A percentile compares a stretch with the other conserved stretches of the same genome.
phyloP scores from a whole-genome alignment of 345 rosid genomes.

The Eucalyptus leucophloia region DNA sequence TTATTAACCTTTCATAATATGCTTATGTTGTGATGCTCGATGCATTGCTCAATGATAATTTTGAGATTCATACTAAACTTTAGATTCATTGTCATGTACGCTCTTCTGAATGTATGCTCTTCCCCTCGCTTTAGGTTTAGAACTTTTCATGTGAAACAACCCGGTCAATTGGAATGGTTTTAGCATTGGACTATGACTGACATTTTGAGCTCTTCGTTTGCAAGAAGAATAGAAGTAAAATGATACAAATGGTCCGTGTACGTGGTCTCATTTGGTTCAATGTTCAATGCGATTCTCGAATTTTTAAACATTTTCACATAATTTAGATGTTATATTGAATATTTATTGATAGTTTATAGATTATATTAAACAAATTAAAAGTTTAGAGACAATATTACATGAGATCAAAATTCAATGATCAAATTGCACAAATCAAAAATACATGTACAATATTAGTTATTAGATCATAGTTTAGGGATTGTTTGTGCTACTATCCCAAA shows the following conservation, averaged over 20 bases:
- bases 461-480: fast-evolving
- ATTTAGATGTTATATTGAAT: fast-evolving
- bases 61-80: neutral
- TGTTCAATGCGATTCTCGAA: neutral
- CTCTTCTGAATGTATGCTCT: neutral
- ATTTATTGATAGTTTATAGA: neutral
- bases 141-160: neutral
- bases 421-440: neutral
- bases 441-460: fast-evolving
- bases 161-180: neutral
- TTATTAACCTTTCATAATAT: neutral
- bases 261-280: neutral
- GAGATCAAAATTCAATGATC: fast-evolving
- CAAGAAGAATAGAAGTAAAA: neutral
- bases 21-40: neutral
- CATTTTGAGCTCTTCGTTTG: neutral
- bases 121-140: neutral
- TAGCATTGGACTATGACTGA: neutral
- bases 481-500: neutral
- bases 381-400: fast-evolving
- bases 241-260: fast-evolving
- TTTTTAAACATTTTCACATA: neutral
- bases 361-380: fast-evolving
- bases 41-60: neutral
- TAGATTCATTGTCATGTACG: neutral